These are phyloP conservation scores for Fusarium odoratissimum DNA, from an alignment of 2,329 filamentous ascomycete genomes.

Conservation along the genomic window DNA sequence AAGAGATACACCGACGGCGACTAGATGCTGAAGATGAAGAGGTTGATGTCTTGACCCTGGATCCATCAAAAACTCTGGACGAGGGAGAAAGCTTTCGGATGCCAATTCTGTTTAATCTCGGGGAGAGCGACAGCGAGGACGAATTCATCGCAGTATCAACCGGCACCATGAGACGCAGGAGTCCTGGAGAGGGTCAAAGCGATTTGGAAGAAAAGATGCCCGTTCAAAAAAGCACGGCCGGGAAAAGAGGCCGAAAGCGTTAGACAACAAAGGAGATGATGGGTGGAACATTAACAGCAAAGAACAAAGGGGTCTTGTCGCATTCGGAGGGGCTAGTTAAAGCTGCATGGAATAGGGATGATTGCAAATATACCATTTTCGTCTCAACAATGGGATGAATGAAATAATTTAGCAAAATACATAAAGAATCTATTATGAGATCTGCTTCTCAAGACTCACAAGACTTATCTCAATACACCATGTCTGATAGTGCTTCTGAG, in stretches of 20 bases:
- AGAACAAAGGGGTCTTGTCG: slow-evolving; percentile 37
- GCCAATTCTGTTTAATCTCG: slow-evolving; percentile 92
- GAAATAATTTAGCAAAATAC: neutral
- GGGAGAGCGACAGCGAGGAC: slow-evolving; percentile 95
- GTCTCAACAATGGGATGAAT: slow-evolving; percentile 14
- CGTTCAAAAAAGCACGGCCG: slow-evolving; percentile 53
- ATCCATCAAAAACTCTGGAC: slow-evolving; percentile 71
- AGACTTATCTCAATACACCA: neutral
- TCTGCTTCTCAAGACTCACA: neutral
- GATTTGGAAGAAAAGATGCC: slow-evolving; percentile 59
- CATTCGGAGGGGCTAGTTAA: slow-evolving; percentile 18
- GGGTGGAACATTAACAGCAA: slow-evolving; percentile 1
- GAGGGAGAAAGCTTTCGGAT: slow-evolving; percentile 80
- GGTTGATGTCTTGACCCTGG: slow-evolving; percentile 86
- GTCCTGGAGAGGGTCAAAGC: slow-evolving; percentile 78
- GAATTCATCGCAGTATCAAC: slow-evolving; percentile 77
- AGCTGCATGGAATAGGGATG: slow-evolving; percentile 24
- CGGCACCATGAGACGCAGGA: slow-evolving; percentile 89
- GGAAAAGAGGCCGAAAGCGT: slow-evolving; percentile 55
- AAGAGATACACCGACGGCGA: slow-evolving; percentile 91
- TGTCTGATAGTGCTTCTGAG: neutral
- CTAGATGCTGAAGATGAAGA: slow-evolving; percentile 94
- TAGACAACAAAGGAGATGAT: slow-evolving; percentile 25
- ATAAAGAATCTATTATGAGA: neutral
- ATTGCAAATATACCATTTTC: slow-evolving; percentile 17